Evolutionary conservation across 2,329 filamentous ascomycete species (phyloP).

Genomic region (Lasiodiplodia sp.): DNA sequence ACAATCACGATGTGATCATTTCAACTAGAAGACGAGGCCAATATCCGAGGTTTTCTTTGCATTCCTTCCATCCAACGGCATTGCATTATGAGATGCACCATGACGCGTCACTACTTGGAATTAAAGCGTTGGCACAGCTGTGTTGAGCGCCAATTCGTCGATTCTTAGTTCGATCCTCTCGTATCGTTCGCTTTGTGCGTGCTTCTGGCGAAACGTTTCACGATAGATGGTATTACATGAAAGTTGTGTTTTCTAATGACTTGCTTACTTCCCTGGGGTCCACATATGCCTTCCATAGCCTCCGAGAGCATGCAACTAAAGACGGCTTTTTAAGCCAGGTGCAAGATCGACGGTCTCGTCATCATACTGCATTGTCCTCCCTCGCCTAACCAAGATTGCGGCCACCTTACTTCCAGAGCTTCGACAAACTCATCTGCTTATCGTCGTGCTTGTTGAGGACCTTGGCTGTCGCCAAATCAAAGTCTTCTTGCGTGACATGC

Average conservation of each 20-base stretch:
- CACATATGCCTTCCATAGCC: not conserved
- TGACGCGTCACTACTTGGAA: not conserved
- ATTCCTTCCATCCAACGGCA: not conserved
- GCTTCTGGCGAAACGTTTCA: constrained; percentile 11
- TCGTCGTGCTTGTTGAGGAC: constrained; percentile 99
- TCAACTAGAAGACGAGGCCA: too few species aligned
- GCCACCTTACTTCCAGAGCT: constrained; percentile 75
- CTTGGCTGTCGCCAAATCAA: constrained; percentile 98
- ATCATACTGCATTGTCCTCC: constrained; percentile 13
- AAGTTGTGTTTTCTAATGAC: constrained; percentile 13
- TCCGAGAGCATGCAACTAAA: constrained; percentile 2
- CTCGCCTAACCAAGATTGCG: not conserved
- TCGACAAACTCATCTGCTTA: constrained; percentile 90
- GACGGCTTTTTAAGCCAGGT: not conserved
- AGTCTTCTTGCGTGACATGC: constrained; percentile 98
- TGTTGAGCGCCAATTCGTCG: not conserved
- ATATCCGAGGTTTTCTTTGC: not conserved
- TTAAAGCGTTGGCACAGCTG: not conserved
- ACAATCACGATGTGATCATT: too few species aligned
- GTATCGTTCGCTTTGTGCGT: not conserved
- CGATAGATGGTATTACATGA: constrained; percentile 7
- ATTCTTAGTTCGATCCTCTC: constrained; percentile 2
- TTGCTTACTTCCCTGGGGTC: constrained; percentile 8
- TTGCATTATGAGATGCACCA: not conserved
- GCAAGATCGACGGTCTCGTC: constrained; percentile 1